phyloP scores from a whole-genome alignment of 1,284 basidiomycete species.

The Wallemia mellicola region DNA sequence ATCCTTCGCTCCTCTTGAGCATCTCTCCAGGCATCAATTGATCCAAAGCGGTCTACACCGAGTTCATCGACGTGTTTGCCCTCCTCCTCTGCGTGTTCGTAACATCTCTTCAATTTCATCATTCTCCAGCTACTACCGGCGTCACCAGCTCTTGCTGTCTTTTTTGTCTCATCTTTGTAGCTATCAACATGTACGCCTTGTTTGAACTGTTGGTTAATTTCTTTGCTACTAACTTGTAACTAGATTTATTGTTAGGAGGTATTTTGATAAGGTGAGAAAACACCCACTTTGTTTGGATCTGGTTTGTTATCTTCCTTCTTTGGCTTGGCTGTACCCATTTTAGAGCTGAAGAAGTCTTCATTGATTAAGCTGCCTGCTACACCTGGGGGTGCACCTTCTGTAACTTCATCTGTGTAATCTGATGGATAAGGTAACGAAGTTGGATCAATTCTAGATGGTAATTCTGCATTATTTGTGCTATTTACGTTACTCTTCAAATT shows the following conservation, averaged over 20 bases:
- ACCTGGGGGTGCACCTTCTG: not conserved
- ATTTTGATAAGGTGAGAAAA: too few relatives aligned
- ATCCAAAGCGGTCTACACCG: constrained; percentile 61
- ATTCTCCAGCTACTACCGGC: constrained; percentile 89
- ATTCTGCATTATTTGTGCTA: not conserved
- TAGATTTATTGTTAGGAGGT: too few relatives aligned
- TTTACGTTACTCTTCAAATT: not conserved
- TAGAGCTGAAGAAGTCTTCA: constrained; percentile 56
- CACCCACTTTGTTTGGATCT: constrained; percentile 31
- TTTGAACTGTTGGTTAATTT: constrained; percentile 48
- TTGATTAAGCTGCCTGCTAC: constrained; percentile 10
- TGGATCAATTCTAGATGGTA: not conserved
- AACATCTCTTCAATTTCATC: constrained; percentile 73
- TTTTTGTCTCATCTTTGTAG: constrained; percentile 24
- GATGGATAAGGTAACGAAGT: not conserved
- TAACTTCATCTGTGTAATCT: not conserved
- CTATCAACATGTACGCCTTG: constrained; percentile 29
- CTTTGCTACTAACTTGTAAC: constrained; percentile 25
- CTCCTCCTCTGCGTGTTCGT: constrained; percentile 68
- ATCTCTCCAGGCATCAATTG: constrained; percentile 54
- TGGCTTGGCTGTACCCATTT: constrained; percentile 44
- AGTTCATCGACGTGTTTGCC: constrained; percentile 17
- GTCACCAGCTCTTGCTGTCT: constrained; percentile 35
- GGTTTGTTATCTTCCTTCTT: constrained; percentile 33
- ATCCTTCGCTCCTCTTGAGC: constrained; percentile 56